These are phyloP conservation scores for Cochlearia excelsa DNA, from an alignment of 345 rosid species.

Conservation along the genomic window DNA sequence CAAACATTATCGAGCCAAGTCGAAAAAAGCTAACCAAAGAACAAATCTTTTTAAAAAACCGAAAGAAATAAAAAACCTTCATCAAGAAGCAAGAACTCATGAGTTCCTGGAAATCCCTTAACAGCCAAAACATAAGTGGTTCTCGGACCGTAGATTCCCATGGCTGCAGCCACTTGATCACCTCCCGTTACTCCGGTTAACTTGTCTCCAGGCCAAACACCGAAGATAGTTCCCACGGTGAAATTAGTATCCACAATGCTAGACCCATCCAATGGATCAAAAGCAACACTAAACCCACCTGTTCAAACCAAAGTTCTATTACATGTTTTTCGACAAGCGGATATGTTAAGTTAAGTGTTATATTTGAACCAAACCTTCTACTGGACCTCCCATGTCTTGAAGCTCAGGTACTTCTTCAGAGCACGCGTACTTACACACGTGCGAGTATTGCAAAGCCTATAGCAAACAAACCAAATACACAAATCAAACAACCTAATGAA, in stretches of 20 bases:
- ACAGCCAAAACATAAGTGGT: slow-evolving; percentile 87
- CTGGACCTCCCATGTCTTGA: slow-evolving; percentile 97
- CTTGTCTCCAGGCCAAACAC: slow-evolving; percentile 98
- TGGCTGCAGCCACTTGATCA: slow-evolving; percentile 93
- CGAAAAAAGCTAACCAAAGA: slow-evolving; percentile 9
- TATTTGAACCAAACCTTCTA: slow-evolving; percentile 52
- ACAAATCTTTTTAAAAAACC: slow-evolving; percentile 15
- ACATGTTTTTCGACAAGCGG: not conserved
- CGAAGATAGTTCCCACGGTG: slow-evolving; percentile 90
- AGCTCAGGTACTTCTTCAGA: slow-evolving; percentile 96
- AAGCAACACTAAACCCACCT: slow-evolving; percentile 93
- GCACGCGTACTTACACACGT: slow-evolving; percentile 92
- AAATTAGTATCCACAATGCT: slow-evolving; percentile 87
- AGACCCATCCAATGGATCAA: slow-evolving; percentile 88
- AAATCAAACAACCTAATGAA: slow-evolving; percentile 16
- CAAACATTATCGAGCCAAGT: slow-evolving; percentile 9
- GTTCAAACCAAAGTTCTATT: not conserved
- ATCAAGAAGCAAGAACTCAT: slow-evolving; percentile 97
- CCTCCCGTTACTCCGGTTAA: slow-evolving; percentile 74
- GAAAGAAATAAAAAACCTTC: slow-evolving; percentile 55
- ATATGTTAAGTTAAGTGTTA: not conserved
- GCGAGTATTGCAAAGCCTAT: slow-evolving; percentile 86
- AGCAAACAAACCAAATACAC: slow-evolving; percentile 2
- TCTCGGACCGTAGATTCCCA: slow-evolving; percentile 95
- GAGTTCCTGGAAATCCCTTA: slow-evolving; percentile 84